Evolutionary conservation across 352 stramenopile species (phyloP).

Genomic region (Globisporangium emineosum): DNA sequence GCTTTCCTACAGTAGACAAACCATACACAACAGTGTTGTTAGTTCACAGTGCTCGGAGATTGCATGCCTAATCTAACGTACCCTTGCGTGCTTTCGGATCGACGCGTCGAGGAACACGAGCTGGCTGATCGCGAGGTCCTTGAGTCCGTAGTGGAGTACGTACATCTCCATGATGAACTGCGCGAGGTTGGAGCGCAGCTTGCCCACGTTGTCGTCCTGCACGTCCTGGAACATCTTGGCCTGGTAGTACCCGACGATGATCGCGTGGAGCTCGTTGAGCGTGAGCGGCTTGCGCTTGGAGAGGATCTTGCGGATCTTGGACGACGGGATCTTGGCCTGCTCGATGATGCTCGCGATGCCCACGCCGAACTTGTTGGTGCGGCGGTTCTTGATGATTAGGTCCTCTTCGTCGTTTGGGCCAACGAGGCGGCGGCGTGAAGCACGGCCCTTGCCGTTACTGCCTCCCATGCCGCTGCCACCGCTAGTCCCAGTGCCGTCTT

Average conservation of each 20-base stretch:
- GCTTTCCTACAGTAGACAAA: conserved; percentile 40
- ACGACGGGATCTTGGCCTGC: conserved; percentile 62
- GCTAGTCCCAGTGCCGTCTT: conserved; percentile 24
- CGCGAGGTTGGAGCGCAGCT: conserved; percentile 50
- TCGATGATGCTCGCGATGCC: conserved; percentile 79
- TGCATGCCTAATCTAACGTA: conserved; percentile 17
- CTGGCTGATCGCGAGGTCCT: conserved; percentile 76
- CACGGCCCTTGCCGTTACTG: conserved; percentile 16
- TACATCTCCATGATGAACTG: conserved; percentile 86
- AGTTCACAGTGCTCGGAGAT: not conserved
- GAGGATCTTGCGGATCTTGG: conserved; percentile 74
- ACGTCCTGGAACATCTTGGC: conserved; percentile 80
- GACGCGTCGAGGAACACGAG: conserved; percentile 75
- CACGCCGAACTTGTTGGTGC: conserved; percentile 59
- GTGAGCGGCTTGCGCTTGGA: conserved; percentile 71
- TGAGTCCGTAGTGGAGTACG: conserved; percentile 75
- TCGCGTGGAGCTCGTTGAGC: conserved; percentile 63
- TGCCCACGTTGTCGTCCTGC: conserved; percentile 61
- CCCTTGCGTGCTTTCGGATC: conserved; percentile 58
- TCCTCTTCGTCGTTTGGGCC: conserved; percentile 36
- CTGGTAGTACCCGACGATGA: conserved; percentile 79
- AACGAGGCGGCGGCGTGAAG: conserved; percentile 21
- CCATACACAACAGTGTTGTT: not conserved
- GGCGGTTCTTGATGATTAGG: conserved; percentile 55
- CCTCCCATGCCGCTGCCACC: conserved; percentile 1